Base-by-base conservation (phyloP, 768 basidiomycete genomes). In the Leucosporidium creatinivorum region DNA sequence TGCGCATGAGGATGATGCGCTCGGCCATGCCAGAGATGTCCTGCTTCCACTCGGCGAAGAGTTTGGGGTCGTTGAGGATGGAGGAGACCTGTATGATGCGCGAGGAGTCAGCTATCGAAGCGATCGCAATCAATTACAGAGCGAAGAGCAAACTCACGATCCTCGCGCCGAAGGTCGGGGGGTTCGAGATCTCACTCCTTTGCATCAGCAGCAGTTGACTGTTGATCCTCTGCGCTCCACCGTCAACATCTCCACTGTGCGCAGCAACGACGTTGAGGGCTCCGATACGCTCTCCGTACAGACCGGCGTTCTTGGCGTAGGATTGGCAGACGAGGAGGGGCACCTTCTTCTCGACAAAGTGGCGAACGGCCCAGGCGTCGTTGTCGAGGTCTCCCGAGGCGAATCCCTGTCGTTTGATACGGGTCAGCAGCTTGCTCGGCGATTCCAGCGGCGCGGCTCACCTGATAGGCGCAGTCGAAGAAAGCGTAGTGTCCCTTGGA, bases 231-330 rank as follows among this genome's bases (percentile, higher is more conserved):
- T 86, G 89, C 51, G 73, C 61, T 91, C 91, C 70, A 84, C 88
- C 56, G 86, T 83, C 62, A 81, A 76, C 25, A 85, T 86, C 61
- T 84, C 85, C 75, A 2, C 68, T 55, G 26, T 56, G 49, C 26
- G 61, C n/a, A 25, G 69, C 69, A 52, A 80, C 79, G 75, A 99
- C 78, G 23, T 93, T 94, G 82, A 99, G 93, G 7, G 90, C 88
- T n/a, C 96, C 96, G 66, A 92, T 91, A 74, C 96, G 93, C 81
- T 98, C 96, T 67, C 93, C 94, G 77, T 99, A 99, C 51, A 99
- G 84, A 62, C 96, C 96, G 87, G 97, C 94, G 83, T 98, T 98
- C 84, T 99, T 99, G 49, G 96, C 96, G 79, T 96, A 99, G 48
- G 90, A 93, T 78, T 99, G 96, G 71, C 89, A 84, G 30, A 98